Conservation (phyloP, 768 basidiomycete species). For the Pisolithus microcarpus region DNA sequence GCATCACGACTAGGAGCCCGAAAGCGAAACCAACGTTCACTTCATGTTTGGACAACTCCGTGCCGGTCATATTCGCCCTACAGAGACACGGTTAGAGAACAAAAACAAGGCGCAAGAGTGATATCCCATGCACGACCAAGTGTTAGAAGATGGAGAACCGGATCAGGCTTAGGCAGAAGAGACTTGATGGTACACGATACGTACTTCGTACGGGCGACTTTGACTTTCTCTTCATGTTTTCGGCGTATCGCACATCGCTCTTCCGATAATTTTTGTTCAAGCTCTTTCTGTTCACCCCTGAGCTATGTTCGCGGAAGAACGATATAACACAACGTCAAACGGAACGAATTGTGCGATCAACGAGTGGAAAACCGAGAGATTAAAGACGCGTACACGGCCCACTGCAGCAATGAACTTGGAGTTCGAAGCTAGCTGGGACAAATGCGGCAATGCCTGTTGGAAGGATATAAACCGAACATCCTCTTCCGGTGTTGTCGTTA, state of each 20-base stretch:
- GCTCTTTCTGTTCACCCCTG: constrained; percentile 59
- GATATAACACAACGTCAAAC: constrained; percentile 1
- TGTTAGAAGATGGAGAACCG: not conserved
- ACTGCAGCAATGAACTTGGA: constrained; percentile 43
- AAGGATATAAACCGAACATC: constrained; percentile 50
- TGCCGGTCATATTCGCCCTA: constrained; percentile 65
- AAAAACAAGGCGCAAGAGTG: not conserved
- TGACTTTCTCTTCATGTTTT: constrained; percentile 67
- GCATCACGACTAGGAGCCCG: not conserved
- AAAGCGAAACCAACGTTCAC: constrained; percentile 23
- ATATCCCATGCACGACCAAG: not conserved
- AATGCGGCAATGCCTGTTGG: constrained; percentile 59
- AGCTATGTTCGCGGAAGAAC: constrained; percentile 37
- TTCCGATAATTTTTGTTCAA: constrained; percentile 64
- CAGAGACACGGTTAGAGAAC: constrained; percentile 1
- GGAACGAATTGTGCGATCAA: not conserved
- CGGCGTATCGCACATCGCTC: constrained; percentile 55
- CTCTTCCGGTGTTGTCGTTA: constrained; percentile 10
- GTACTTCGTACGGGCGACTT: constrained; percentile 60
- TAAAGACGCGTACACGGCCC: constrained; percentile 39
- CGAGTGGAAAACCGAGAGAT: not conserved
- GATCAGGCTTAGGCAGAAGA: too few species aligned
- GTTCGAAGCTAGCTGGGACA: constrained; percentile 56
- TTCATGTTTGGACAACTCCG: constrained; percentile 61
- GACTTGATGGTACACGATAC: constrained; percentile 20